phyloP scores from a whole-genome alignment of 768 basidiomycete genomes.

The Phaeolepiota aurea region DNA sequence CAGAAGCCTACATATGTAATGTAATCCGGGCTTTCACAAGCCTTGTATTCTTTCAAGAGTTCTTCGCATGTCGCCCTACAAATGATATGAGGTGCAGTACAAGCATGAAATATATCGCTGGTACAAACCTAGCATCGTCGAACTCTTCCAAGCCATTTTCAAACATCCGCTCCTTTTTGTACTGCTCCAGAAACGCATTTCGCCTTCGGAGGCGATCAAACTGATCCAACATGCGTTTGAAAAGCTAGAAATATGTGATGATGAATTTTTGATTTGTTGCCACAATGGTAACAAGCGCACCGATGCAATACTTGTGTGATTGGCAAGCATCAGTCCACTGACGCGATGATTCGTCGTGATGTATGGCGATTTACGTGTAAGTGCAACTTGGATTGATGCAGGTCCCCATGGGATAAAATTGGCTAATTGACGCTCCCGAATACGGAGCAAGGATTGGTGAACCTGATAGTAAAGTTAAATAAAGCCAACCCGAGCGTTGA shows the following conservation, averaged over 20 bases:
- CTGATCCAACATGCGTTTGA: constrained; percentile 94
- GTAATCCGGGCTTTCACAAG: constrained; percentile 93
- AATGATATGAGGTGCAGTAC: too few species aligned
- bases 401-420: constrained; percentile 99
- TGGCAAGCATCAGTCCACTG: constrained; percentile 97
- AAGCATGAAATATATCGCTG: constrained; percentile 1
- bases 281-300: constrained; percentile 34
- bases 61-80: constrained; percentile 78
- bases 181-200: constrained; percentile 95
- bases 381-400: constrained; percentile 93
- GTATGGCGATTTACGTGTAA: constrained; percentile 88
- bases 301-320: constrained; percentile 97
- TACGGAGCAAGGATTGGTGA: constrained; percentile 93
- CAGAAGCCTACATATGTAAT: constrained; percentile 65
- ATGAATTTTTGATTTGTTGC: background rate
- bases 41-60: constrained; percentile 88
- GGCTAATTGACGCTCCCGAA: constrained; percentile 92
- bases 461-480: constrained; percentile 42
- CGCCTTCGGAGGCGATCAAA: constrained; percentile 81
- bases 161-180: constrained; percentile 96
- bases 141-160: constrained; percentile 92
- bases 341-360: constrained; percentile 86
- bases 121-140: constrained; percentile 82
- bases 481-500: constrained; percentile 2
- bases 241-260: constrained; percentile 45